These are phyloP conservation scores for Botrytis porri DNA, from an alignment of 2,329 filamentous ascomycete genomes.

Conservation along the genomic window DNA sequence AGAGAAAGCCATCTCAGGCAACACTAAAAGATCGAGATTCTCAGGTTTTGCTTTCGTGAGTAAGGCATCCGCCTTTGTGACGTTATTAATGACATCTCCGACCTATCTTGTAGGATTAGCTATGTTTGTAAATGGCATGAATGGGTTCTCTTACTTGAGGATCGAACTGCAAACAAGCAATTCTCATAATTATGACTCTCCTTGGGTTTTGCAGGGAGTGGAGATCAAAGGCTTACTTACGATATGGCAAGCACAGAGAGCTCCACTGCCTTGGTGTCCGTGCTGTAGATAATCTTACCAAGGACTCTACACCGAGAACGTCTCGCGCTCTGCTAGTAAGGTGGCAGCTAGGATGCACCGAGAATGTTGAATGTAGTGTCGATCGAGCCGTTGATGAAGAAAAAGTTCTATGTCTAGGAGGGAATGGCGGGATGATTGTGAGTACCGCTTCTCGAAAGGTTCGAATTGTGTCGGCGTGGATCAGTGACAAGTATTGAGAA, in stretches of 20 bases:
- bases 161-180: conserved; percentile 69
- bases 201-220: background rate
- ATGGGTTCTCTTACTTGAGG: conserved; percentile 48
- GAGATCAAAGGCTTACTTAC: background rate
- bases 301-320: background rate
- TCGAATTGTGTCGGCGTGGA: background rate
- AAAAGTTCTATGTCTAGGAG: background rate
- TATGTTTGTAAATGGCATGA: background rate
- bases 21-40: conserved; percentile 66
- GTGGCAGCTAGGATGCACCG: background rate
- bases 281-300: background rate
- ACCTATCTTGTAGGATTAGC: conserved; percentile 44
- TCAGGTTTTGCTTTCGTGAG: conserved; percentile 51
- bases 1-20: conserved; percentile 74
- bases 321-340: background rate
- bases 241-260: background rate
- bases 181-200: conserved; percentile 51
- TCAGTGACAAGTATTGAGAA: background rate
- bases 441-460: background rate
- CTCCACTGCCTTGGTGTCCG: background rate
- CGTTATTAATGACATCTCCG: conserved; percentile 67
- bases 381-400: background rate
- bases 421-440: background rate
- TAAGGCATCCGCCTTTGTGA: conserved; percentile 64
- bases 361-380: background rate